Percentiles rank a stretch among this genome's conserved stretches.
Evolutionary conservation across 2,329 filamentous ascomycete species (phyloP).

Genomic region (Fusarium scirpi): DNA sequence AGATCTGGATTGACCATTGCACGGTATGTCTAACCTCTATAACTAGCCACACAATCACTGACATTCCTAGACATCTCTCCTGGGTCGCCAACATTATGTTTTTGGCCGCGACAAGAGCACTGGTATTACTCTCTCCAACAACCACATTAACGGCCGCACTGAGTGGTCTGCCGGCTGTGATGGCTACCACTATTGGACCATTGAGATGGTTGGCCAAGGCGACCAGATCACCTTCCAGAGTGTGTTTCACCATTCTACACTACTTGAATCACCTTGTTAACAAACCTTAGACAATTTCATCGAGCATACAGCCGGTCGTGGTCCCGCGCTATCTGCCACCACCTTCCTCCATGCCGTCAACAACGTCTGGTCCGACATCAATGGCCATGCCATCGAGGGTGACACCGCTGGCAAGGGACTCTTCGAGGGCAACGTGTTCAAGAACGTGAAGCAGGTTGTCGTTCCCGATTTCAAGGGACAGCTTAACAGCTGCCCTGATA

Average conservation of each 20-base stretch:
- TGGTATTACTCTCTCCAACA: slow-evolving; percentile 60
- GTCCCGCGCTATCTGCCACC: slow-evolving; percentile 45
- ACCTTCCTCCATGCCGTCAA: slow-evolving; percentile 50
- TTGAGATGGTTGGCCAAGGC: slow-evolving; percentile 31
- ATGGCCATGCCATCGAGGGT: slow-evolving; percentile 48
- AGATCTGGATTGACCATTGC: slow-evolving; percentile 40
- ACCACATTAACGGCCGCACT: slow-evolving; percentile 58
- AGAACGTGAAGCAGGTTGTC: slow-evolving; percentile 39
- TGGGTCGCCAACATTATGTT: slow-evolving; percentile 35
- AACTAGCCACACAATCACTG: accelerated
- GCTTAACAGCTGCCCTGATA: slow-evolving; percentile 44
- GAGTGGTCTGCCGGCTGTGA: slow-evolving; percentile 59
- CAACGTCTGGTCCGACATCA: slow-evolving; percentile 46
- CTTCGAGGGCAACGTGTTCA: slow-evolving; percentile 47
- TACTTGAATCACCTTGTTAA: background rate
- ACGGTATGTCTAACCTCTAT: background rate
- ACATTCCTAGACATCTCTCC: slow-evolving; percentile 16
- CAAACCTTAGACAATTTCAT: slow-evolving; percentile 18
- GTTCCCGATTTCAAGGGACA: slow-evolving; percentile 39
- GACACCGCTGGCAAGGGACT: slow-evolving; percentile 42
- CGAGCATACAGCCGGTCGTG: slow-evolving; percentile 43
- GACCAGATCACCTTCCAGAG: slow-evolving; percentile 28
- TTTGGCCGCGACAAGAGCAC: slow-evolving; percentile 40
- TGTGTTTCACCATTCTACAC: background rate
- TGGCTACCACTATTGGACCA: slow-evolving; percentile 59